Evolutionary conservation across 768 basidiomycete genomes (phyloP).

Genomic region (Serendipita sp.): DNA sequence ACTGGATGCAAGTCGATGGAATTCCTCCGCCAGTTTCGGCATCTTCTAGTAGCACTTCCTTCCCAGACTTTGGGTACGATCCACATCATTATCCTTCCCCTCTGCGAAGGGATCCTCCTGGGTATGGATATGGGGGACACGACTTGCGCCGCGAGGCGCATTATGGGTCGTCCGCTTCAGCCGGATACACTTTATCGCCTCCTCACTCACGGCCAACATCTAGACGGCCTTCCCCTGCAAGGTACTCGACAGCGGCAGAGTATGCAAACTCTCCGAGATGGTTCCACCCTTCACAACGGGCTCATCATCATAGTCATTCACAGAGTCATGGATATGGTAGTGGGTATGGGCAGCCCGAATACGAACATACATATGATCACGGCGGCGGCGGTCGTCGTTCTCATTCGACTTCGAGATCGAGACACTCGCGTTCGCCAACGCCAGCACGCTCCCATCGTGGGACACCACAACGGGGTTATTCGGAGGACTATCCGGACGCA

Average conservation of each 20-base stretch:
- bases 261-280: constrained; percentile 3
- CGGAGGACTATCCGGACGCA: not conserved
- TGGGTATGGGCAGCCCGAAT: not conserved
- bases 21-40: not conserved
- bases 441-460: not conserved
- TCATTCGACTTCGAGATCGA: not conserved
- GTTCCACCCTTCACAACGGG: not conserved
- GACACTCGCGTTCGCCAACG: not conserved
- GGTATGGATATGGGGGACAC: not conserved
- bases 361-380: too few species aligned
- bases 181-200: not conserved
- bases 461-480: not conserved
- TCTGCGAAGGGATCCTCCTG: not conserved
- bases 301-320: not conserved
- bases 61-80: not conserved
- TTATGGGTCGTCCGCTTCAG: too few species aligned
- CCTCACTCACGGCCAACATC: not conserved
- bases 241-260: not conserved
- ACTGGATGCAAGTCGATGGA: not conserved
- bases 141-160: too few species aligned
- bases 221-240: not conserved
- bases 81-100: not conserved
- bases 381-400: too few species aligned
- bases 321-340: not conserved
- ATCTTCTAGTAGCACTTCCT: not conserved